These are phyloP conservation scores for Podospora bellae-mahoneyi DNA, from an alignment of 495 filamentous ascomycete species.

Conservation along the genomic window DNA sequence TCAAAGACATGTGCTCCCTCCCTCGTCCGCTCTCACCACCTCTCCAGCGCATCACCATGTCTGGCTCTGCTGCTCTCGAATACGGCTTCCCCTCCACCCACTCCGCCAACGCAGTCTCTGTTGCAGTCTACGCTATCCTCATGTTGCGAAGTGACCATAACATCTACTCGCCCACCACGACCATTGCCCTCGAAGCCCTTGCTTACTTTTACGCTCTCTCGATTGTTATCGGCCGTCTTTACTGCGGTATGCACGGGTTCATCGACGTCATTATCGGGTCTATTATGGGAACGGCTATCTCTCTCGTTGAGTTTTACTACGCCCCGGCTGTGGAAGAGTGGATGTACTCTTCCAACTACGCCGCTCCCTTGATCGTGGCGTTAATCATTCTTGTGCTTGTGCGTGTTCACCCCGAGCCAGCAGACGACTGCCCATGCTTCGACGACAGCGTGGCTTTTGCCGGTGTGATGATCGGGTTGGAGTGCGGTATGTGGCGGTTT, in stretches of 20 bases:
- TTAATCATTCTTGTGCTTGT: slow-evolving; percentile 69
- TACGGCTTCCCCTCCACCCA: slow-evolving; percentile 98
- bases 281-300: slow-evolving; percentile 62
- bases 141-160: slow-evolving; percentile 57
- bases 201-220: slow-evolving; percentile 84
- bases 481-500: slow-evolving; percentile 79
- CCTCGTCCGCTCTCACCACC: slow-evolving; percentile 91
- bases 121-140: slow-evolving; percentile 77
- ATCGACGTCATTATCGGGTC: slow-evolving; percentile 81
- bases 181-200: slow-evolving; percentile 57
- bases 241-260: slow-evolving; percentile 99
- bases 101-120: slow-evolving; percentile 93
- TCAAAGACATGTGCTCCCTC: slow-evolving; percentile 94
- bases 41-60: slow-evolving; percentile 93
- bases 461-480: slow-evolving; percentile 78
- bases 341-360: slow-evolving; percentile 55
- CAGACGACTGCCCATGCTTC: slow-evolving; percentile 95
- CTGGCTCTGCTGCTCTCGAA: slow-evolving; percentile 86
- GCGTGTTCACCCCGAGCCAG: slow-evolving; percentile 90
- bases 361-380: slow-evolving; percentile 56
- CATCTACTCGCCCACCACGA: slow-evolving; percentile 48
- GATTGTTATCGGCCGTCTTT: slow-evolving; percentile 84
- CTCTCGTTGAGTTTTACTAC: slow-evolving; percentile 68
- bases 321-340: slow-evolving; percentile 64
- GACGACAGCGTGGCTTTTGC: slow-evolving; percentile 95